Conservation (phyloP, 1,139 yeast species). For the Insectozyma bohioensis region DNA sequence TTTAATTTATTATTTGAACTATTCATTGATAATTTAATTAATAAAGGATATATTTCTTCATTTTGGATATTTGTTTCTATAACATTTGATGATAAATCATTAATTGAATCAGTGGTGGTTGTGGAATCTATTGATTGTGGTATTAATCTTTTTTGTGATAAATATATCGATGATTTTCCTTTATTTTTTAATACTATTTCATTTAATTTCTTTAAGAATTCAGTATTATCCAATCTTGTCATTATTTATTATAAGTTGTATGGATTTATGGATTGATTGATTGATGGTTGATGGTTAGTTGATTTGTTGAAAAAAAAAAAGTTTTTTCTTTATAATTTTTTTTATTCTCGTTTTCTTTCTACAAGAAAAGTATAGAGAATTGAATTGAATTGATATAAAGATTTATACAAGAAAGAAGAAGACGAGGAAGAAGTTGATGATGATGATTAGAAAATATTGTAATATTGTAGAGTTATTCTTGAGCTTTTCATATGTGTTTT, state of each 20-base stretch:
- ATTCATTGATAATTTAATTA: constrained; percentile 57
- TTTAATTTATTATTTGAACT: constrained; percentile 40
- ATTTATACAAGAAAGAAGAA: too few species aligned
- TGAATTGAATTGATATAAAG: too few species aligned
- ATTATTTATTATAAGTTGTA: too few species aligned
- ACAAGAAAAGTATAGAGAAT: too few species aligned
- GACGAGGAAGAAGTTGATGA: too few species aligned
- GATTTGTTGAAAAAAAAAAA: background rate
- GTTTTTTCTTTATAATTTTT: background rate
- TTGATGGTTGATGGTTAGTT: background rate
- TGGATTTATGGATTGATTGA: too few species aligned
- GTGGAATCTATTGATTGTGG: background rate
- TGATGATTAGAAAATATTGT: too few species aligned
- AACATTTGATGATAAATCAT: constrained; percentile 42
- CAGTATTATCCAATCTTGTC: constrained; percentile 41
- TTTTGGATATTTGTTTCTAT: constrained; percentile 18
- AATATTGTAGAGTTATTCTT: too few species aligned
- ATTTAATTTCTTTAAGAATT: constrained; percentile 34
- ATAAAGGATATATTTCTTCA: constrained; percentile 40
- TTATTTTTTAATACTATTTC: constrained; percentile 28
- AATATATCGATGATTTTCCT: constrained; percentile 43
- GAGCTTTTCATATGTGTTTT: too few species aligned
- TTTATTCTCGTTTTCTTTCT: background rate
- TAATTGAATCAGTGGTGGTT: constrained; percentile 16
- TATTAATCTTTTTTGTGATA: constrained; percentile 43